These are phyloP conservation scores for Colletotrichum noveboracense DNA, from an alignment of 2,329 filamentous ascomycete genomes.

Conservation along the genomic window DNA sequence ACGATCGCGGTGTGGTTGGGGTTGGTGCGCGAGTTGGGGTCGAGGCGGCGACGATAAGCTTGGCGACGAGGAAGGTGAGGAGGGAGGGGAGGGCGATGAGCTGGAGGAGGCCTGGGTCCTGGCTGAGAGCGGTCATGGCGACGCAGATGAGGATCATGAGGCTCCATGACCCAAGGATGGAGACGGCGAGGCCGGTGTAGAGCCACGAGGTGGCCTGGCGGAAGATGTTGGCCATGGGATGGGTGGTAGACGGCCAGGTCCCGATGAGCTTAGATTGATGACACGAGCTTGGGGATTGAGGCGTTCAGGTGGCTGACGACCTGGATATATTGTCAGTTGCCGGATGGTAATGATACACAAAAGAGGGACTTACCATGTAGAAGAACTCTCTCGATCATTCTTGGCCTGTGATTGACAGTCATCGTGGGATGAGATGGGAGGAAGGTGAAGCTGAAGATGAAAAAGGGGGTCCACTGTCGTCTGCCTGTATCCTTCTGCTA, in stretches of 20 bases:
- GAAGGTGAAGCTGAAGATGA: not conserved
- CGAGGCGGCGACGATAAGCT: not conserved
- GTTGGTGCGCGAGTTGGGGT: not conserved
- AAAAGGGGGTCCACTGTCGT: not conserved
- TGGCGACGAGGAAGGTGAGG: constrained; percentile 14
- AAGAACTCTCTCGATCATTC: too few relatives aligned
- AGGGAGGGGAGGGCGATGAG: constrained; percentile 17
- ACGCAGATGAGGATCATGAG: not conserved
- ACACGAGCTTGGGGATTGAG: not conserved
- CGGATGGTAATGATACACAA: fast-evolving
- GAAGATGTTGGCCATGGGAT: constrained; percentile 3
- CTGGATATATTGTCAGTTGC: fast-evolving
- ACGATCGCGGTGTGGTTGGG: not conserved
- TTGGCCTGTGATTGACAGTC: not conserved
- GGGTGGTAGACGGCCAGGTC: not conserved
- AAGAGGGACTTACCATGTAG: not conserved
- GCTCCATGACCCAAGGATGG: constrained; percentile 1
- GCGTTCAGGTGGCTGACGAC: fast-evolving
- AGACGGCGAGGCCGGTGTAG: constrained; percentile 7
- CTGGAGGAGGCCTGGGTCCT: not conserved
- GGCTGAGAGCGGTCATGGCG: not conserved
- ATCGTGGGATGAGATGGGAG: not conserved
- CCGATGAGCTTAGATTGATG: not conserved
- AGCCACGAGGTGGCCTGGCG: constrained; percentile 11
- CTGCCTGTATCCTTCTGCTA: not conserved